Conservation (phyloP, 768 basidiomycete genomes). For the Lactarius sp. region DNA sequence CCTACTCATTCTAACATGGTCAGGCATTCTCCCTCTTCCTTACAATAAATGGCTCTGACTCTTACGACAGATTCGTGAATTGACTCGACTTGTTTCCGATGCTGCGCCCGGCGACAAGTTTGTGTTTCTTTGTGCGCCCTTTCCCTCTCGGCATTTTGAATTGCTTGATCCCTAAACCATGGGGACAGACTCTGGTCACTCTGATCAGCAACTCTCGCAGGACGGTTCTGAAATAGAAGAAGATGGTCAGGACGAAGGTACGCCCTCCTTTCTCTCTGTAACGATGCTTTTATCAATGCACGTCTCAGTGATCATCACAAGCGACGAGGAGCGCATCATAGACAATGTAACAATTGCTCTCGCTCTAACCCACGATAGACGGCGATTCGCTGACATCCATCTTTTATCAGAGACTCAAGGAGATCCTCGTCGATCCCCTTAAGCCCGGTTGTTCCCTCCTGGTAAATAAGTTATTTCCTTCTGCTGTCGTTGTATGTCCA, state of each 20-base stretch:
- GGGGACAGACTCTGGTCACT: conserved; percentile 28
- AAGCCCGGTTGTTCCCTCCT: conserved; percentile 20
- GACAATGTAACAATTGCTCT: conserved; percentile 25
- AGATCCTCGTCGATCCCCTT: conserved; percentile 19
- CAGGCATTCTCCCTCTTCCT: background rate
- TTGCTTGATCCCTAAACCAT: background rate
- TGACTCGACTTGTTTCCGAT: conserved; percentile 21
- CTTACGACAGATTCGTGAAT: conserved; percentile 19
- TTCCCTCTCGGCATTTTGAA: background rate
- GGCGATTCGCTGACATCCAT: background rate
- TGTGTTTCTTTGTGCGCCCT: conserved; percentile 29
- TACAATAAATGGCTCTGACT: background rate
- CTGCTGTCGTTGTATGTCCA: background rate
- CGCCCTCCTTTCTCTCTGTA: background rate
- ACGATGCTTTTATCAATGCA: background rate
- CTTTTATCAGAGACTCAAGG: conserved; percentile 12
- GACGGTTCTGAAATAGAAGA: conserved; percentile 19
- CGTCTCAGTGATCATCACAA: conserved; percentile 13
- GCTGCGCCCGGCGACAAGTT: conserved; percentile 28
- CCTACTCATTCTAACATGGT: conserved; percentile 26
- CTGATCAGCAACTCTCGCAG: conserved; percentile 22
- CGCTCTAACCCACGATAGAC: background rate
- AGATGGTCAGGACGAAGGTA: conserved; percentile 30
- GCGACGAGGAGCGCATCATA: conserved; percentile 23
- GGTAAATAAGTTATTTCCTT: conserved; percentile 1